Conservation (phyloP, 2,329 filamentous ascomycete genomes). For the Trichophyton mentagrophytes region DNA sequence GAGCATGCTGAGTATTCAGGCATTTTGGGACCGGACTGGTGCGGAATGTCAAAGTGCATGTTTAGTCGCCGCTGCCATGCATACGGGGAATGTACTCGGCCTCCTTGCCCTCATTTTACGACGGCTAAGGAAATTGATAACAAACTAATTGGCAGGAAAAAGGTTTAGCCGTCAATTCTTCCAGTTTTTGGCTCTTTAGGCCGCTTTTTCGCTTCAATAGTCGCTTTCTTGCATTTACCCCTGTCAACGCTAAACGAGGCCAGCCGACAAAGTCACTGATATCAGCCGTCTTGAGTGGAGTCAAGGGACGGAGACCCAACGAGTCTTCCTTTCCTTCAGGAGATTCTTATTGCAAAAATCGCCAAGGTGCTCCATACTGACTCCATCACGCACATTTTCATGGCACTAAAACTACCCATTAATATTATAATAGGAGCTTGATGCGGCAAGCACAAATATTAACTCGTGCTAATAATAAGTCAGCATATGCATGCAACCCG, state of each 20-base stretch:
- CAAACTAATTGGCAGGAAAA: not conserved
- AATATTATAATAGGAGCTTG: too few relatives aligned
- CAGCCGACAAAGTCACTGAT: not conserved
- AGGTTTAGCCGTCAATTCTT: not conserved
- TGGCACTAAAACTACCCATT: too few relatives aligned
- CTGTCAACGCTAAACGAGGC: slow-evolving; percentile 1
- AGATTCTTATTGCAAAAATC: not conserved
- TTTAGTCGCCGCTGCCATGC: not conserved
- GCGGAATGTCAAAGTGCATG: not conserved
- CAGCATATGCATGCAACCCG: not conserved
- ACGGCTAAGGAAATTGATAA: not conserved
- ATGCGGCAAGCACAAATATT: not conserved
- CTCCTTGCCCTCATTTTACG: too few relatives aligned
- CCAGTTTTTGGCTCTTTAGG: not conserved
- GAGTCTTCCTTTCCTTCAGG: not conserved
- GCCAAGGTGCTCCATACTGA: not conserved
- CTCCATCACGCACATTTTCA: not conserved
- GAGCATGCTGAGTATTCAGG: too few relatives aligned
- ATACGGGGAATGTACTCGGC: not conserved
- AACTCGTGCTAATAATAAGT: not conserved
- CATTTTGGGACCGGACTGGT: not conserved
- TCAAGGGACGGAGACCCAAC: not conserved
- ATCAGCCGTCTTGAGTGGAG: not conserved
- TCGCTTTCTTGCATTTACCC: not conserved
- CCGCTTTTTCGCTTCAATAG: not conserved